Conservation (phyloP, 805 yeast species). For the Lipomyces spencermartinsiae region DNA sequence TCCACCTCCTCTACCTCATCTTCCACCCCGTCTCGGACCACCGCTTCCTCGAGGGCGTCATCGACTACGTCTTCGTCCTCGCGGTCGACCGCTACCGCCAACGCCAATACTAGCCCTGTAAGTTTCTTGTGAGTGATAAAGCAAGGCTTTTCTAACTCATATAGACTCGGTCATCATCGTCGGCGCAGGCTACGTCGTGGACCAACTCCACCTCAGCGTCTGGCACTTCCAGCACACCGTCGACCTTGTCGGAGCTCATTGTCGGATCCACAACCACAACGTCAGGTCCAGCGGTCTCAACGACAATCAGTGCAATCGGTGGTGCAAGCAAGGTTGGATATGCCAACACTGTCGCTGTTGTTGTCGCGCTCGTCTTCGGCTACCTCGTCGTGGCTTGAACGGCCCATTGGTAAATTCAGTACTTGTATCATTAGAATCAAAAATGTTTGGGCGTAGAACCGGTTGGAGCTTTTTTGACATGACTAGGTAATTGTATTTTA, state of each 20-base stretch:
- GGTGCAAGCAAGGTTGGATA: conserved; percentile 1
- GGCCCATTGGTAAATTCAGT: background rate
- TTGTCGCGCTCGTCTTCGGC: conserved; percentile 3
- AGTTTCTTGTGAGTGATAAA: background rate
- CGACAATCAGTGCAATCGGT: conserved; percentile 3
- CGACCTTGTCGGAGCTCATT: background rate
- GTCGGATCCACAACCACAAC: background rate
- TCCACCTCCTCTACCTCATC: background rate
- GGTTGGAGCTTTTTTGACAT: background rate
- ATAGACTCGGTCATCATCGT: conserved; percentile 2
- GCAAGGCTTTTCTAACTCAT: background rate
- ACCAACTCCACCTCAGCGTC: conserved; percentile 19
- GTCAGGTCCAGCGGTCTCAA: background rate
- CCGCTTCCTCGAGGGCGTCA: background rate
- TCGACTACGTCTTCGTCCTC: conserved; percentile 2
- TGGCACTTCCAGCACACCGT: background rate
- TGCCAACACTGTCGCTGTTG: background rate
- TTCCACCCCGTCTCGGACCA: background rate
- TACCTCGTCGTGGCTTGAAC: conserved; percentile 4
- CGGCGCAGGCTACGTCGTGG: background rate
- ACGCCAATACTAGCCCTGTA: background rate
- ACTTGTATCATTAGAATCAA: background rate
- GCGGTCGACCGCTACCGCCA: background rate
- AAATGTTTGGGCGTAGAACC: background rate
- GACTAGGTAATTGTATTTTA: background rate